These are phyloP conservation scores for Nemania serpens DNA, from an alignment of 2,329 filamentous ascomycete genomes.

Conservation along the genomic window DNA sequence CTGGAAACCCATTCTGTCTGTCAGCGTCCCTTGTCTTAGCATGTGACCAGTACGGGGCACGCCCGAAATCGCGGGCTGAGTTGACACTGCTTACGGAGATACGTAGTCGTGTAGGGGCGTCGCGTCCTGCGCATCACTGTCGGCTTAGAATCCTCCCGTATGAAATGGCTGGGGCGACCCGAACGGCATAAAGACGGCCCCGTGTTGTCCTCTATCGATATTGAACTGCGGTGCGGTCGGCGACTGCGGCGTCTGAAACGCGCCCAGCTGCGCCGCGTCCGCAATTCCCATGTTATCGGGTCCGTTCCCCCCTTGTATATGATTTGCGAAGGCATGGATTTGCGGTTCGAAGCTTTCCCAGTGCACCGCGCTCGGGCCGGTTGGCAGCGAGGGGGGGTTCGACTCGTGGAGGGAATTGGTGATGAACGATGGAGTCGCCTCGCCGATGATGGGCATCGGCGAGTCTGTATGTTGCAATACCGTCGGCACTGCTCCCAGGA, in stretches of 20 bases:
- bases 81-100: conserved; percentile 22
- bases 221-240: conserved; percentile 15
- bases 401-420: conserved; percentile 18
- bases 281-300: conserved; percentile 11
- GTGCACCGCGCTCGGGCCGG: conserved; percentile 15
- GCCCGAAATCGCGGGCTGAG: neutral
- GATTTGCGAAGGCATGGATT: conserved; percentile 21
- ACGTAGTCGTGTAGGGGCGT: conserved; percentile 26
- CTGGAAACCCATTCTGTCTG: neutral
- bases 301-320: conserved; percentile 11
- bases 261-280: conserved; percentile 7
- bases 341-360: conserved; percentile 26
- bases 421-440: conserved; percentile 16
- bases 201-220: conserved; percentile 17
- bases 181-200: conserved; percentile 21
- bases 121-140: conserved; percentile 20
- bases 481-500: conserved; percentile 15
- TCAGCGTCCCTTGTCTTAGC: neutral
- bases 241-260: conserved; percentile 17
- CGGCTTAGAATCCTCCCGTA: conserved; percentile 5
- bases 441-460: conserved; percentile 18
- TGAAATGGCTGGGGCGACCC: conserved; percentile 20
- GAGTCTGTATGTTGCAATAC: conserved; percentile 13
- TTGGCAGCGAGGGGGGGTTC: conserved; percentile 6
- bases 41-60: neutral